Base-by-base conservation (phyloP, 148 eudicot genomes). In the Cornus suecica region DNA sequence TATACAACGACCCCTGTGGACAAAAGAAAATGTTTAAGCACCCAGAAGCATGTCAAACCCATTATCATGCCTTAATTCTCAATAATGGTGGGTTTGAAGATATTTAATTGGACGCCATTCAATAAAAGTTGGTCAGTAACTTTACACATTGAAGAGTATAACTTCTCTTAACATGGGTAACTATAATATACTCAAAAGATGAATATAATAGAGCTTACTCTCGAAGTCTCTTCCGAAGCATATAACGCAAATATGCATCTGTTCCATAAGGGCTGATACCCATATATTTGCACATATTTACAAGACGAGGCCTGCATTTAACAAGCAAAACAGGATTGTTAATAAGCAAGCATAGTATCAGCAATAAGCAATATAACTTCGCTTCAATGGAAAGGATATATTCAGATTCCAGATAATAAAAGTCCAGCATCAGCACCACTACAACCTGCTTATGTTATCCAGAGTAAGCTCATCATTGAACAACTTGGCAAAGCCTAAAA, bases 241-340 rank as follows among this genome's bases (percentile, higher is more conserved):
- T 90, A 81, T 78, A 89, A 25, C 94, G 92, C 83, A 92, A 65
- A 78, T 90, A 90, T 20, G 91, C 83, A 87, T 92, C 97, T 34
- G 97, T 90, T 72, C 97, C 97, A 81, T 78, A 87, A 27, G 97
- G 89, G 29, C 62, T 87, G 78, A 92, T 85, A 18, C 94, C 97
- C 97, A 92, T 92, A 75, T 92, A 92, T 80, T 92, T 92, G 91
- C 97, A 92, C 97, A 92, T 92, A 77, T 85, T 92, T 15, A 92
- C 90, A 37, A 92, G 81, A 42, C 97, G 91, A 63, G 97, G 92
- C 87, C 97, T 92, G 84, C 58, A 71, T 31, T 2, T 10, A 77
- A 64, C 75, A 79, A 65, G 2, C 34, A 62, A 71, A 37, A 42
- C 51, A 32, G 10, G 28, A 29, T 16, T 24, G 18, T 23, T 10